Evolutionary conservation across 1,139 yeast species (phyloP), one percentile per base, ranked within the genome.

Genomic region (Fermentozyma sake): DNA sequence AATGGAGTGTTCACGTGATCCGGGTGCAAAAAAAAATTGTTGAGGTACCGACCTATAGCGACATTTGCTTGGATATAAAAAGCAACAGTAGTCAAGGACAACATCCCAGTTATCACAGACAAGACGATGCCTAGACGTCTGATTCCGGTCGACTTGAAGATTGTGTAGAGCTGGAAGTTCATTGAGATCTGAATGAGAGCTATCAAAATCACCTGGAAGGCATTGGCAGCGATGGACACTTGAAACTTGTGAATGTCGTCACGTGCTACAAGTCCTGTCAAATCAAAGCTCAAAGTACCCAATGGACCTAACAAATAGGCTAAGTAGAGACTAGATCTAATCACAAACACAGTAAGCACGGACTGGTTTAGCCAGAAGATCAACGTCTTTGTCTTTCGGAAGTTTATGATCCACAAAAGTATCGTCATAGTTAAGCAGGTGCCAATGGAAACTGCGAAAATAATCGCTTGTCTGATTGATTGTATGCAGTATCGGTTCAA

Each of bases 301-400:
- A 71, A 72, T 1, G 77, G 67, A 4, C 81, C 74, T 19, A 68
- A 46, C 16, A 78, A 50, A 38, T 75, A 76, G 11, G 56, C 64
- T 16, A 79, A 46, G 51, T 66, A 78, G n/a, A 83, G 57, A 5
- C 68, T 63, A 2, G 85, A 72, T 33, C 79, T 81, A 8, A 84
- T 34, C 5, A 79, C 53, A 23, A 79, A 55, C 4, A 75, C 49
- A 3, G 72, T 29, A 30, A 87, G 61, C 12, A 83, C 72, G 3
- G 62, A 30, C 45, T 76, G 78, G 52, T 87, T 86, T 29, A 85
- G 56, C 13, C 78, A 52, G 49, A 84, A 87, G 18, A 86, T 72
- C 4, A 87, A 83, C 0, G 87, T 73, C 22, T 56, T 68, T 42
- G 64, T 73, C 32, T 65, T 68, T 23, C 61, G 66, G 5, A 76